A percentile compares a stretch with the other conserved stretches of the same genome.
phyloP scores from a whole-genome alignment of 441 rosid genomes.

The Capsella rubella region DNA sequence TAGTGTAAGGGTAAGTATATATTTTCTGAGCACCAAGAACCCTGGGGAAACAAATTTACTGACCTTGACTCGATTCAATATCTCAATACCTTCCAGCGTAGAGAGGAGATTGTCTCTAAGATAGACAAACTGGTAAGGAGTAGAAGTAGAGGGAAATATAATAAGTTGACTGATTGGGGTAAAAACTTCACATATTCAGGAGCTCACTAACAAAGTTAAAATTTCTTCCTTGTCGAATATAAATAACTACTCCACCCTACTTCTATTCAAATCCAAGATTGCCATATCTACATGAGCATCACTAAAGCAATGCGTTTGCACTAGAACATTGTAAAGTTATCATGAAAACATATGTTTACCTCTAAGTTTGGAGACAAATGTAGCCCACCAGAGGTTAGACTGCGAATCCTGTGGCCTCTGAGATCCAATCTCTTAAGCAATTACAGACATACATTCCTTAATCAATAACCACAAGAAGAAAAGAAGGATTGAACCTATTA shows the following conservation, averaged over 20 bases:
- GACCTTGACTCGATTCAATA: conserved; percentile 95
- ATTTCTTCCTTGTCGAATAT: conserved; percentile 6
- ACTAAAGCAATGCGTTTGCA: conserved; percentile 18
- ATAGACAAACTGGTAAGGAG: conserved; percentile 82
- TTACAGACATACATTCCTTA: conserved; percentile 22
- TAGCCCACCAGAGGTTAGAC: conserved; percentile 80
- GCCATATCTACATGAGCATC: conserved; percentile 9
- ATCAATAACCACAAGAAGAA: conserved; percentile 32
- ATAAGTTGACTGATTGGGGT: neutral
- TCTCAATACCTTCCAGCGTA: conserved; percentile 90
- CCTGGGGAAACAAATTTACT: conserved; percentile 40
- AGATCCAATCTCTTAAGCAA: conserved; percentile 89
- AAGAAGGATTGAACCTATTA: conserved; percentile 5
- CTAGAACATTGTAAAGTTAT: conserved; percentile 25
- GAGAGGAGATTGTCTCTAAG: conserved; percentile 96
- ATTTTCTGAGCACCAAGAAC: conserved; percentile 7
- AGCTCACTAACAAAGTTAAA: neutral
- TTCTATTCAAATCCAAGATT: conserved; percentile 29
- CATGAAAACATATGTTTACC: conserved; percentile 55
- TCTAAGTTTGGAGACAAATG: conserved; percentile 85
- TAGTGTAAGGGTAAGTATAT: conserved; percentile 15
- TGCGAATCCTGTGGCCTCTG: conserved; percentile 94
- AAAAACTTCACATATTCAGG: conserved; percentile 5
- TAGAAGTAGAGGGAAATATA: conserved; percentile 9
- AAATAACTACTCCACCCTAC: conserved; percentile 7